Percentiles rank a stretch among this genome's conserved stretches.
These are phyloP conservation scores for Fusarium staphyleae DNA, from an alignment of 2,329 filamentous ascomycete genomes.

Conservation along the genomic window DNA sequence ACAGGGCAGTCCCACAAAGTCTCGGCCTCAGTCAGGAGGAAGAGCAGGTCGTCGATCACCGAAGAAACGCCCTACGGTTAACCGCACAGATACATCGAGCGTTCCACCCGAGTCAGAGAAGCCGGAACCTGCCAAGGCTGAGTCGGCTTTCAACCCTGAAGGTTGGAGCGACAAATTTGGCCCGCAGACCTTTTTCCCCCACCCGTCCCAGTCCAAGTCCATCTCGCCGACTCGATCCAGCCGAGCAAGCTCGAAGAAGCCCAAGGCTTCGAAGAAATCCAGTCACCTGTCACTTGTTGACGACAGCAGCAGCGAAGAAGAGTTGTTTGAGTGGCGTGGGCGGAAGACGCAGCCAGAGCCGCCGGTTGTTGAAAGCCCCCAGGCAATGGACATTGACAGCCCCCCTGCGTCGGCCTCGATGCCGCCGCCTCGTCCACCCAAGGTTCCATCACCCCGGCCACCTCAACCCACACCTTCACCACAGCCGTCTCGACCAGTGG, in stretches of 20 bases:
- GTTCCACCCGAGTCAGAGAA: conserved; percentile 32
- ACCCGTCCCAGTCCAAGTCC: conserved; percentile 48
- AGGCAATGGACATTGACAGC: conserved; percentile 71
- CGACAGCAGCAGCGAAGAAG: conserved; percentile 56
- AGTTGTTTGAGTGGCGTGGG: conserved; percentile 46
- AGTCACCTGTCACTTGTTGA: conserved; percentile 57
- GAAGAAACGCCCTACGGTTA: conserved; percentile 40
- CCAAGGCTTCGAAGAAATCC: conserved; percentile 62
- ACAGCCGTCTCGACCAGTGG: conserved; percentile 10
- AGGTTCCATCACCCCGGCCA: conserved; percentile 23
- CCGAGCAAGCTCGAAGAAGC: conserved; percentile 62
- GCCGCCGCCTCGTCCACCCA: conserved; percentile 32
- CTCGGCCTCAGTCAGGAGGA: conserved; percentile 50
- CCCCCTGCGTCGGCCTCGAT: conserved; percentile 45
- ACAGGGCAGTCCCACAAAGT: conserved; percentile 36
- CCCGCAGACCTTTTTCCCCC: conserved; percentile 61
- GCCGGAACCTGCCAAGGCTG: conserved; percentile 39
- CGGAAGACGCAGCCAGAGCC: conserved; percentile 44
- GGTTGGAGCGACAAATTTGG: conserved; percentile 63
- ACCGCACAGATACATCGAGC: conserved; percentile 34
- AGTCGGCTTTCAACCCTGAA: conserved; percentile 57
- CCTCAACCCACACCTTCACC: conserved; percentile 17
- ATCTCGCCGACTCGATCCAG: conserved; percentile 54
- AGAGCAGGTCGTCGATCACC: conserved; percentile 53
- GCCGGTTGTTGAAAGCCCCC: conserved; percentile 54